Base-by-base conservation (phyloP, 164 flowering plant genomes). In the Platanus orientalis region DNA sequence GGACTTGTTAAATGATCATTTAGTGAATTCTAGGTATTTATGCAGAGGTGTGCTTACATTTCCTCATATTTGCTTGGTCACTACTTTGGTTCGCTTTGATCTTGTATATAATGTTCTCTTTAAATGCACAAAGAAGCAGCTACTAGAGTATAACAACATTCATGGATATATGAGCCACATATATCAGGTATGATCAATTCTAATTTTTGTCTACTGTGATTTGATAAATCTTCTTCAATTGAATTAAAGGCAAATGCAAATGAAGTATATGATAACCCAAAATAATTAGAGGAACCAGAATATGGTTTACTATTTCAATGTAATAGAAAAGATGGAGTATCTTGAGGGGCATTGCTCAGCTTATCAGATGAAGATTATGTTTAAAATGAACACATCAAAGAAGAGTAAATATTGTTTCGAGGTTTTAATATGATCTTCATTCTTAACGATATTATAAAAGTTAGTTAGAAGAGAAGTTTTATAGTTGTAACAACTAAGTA, bases 111-210 rank as follows among this genome's bases (percentile, higher is more conserved):
- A 86, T 75, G 89, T 81, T 50, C 69, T 94, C 62, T 94, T 94
- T 85, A 90, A 89, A 69, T 94, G 98, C 78, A 87, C 93, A 23
- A 94, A 90, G 90, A 90, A 80, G 83, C 89, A 91, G 83, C 75
- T 94, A 17, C 13, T 83, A 10, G 97, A 94, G 60, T 89, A 86
- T 70, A 65, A 80, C 20, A 86, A 83, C 66, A 91, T 94, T 49
- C 84, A 94, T 75, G 96, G 75, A 3, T 94, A 90, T 60, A 61
- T 84, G 84, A 73, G 89, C 21, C 97, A 90, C 47, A 89, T 94
- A 29, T 90, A 94, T 71, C 97, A 93, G 96, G 98, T 84, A 67
- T 45, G 49, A 16, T 26, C 1, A 21, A 11, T 9, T 29, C 7
- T 1, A 24, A 7, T 52, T 5, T 25, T 65, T 11, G 9, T 65